Conservation (phyloP, 139 green algal species). For the Monoraphidium neglectum region DNA sequence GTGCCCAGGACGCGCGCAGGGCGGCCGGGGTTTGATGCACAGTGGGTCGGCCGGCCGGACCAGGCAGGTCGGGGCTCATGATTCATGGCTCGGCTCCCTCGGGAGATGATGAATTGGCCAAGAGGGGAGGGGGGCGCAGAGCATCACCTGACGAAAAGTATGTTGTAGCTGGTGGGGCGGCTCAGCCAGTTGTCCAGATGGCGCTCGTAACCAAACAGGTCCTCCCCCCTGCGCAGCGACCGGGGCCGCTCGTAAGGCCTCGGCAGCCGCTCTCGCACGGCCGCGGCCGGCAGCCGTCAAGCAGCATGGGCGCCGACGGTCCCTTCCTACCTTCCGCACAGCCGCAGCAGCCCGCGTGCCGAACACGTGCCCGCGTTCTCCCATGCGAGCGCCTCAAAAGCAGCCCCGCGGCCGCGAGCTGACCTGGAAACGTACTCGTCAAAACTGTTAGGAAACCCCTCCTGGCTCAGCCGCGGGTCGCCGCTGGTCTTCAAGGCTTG, state of each 20-base stretch:
- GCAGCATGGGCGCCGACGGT: neutral
- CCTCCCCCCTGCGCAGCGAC: constrained; percentile 23
- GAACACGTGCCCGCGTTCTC: neutral
- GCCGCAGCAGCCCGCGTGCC: neutral
- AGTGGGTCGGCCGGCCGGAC: too few relatives aligned
- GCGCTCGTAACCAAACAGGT: constrained; percentile 46
- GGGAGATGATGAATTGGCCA: too few relatives aligned
- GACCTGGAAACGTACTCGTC: constrained; percentile 33
- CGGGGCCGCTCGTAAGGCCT: neutral
- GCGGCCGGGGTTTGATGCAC: too few relatives aligned
- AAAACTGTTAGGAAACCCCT: constrained; percentile 31
- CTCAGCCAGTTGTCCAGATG: constrained; percentile 45
- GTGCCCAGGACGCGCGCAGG: too few relatives aligned
- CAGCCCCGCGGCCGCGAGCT: neutral
- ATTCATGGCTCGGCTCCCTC: too few relatives aligned
- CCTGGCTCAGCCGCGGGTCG: constrained; percentile 5
- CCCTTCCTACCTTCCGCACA: too few relatives aligned
- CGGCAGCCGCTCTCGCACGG: neutral
- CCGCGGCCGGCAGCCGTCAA: neutral
- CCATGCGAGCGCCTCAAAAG: neutral
- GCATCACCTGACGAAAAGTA: constrained; percentile 42
- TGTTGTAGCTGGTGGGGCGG: constrained; percentile 15
- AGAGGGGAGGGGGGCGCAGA: too few relatives aligned
- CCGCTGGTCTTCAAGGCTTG: constrained; percentile 52
- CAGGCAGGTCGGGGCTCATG: too few relatives aligned